Base-by-base conservation (phyloP, 2,329 filamentous ascomycete species). In the Nemania sp. region DNA sequence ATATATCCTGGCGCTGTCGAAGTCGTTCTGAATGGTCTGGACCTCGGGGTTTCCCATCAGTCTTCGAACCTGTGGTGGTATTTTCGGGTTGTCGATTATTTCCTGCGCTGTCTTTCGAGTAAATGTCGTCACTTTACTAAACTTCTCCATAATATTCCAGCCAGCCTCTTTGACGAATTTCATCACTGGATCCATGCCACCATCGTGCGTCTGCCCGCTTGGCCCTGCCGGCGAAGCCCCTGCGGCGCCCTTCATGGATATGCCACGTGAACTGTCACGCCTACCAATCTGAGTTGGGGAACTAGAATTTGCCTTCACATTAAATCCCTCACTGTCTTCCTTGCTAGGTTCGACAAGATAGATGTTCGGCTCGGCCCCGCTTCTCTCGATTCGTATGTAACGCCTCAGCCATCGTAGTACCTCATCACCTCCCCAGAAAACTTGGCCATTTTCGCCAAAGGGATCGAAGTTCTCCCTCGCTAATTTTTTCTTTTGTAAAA, bases 381-480 rank as follows among this genome's bases (percentile, higher is more conserved):
- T 97, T 67, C 93, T 87, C 80, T 98, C 93, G 15, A 99, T 89
- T 22, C 85, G 86, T 6, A 96, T 88, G 79, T 97, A 98, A 77
- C 90, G 87, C 77, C 90, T 93, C 74, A 99, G 77, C 96, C 97
- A 99, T 63, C 93, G 87, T 55, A 99, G 79, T 0, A 98, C 92
- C 81, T 99, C 95, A 78, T 99, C 96, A 5, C 96, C 96, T 64
- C 96, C 97, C 96, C 97, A 99, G 77, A 98, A 98, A 85, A 97
- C 91, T 78, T 92, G 89, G 0, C 95, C 95, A 70, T 87, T 87
- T 70, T 93, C 92, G 18, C 91, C 90, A 79, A 98, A 98, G 0
- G 94, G 94, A 74, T 98, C 94, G 75, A 99, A 98, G 51, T 85
- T 93, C 74, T 98, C 93, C 69, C 87, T 88, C 0, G 93, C 89